phyloP scores from a whole-genome alignment of 257 asterid species.

The Gentiana straminea region DNA sequence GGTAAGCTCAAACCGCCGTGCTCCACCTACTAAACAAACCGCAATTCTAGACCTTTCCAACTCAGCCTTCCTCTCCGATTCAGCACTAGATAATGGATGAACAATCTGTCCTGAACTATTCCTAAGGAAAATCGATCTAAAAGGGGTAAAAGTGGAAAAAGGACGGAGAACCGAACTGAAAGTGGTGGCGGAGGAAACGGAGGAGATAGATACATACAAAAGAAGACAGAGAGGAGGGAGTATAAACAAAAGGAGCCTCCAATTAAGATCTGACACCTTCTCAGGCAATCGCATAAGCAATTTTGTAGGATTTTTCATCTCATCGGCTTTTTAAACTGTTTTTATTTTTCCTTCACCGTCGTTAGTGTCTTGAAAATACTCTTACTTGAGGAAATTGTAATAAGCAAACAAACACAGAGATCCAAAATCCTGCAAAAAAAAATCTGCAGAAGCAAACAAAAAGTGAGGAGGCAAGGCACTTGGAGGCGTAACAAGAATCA shows the following conservation, averaged over 20 bases:
- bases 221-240: conserved; percentile 43
- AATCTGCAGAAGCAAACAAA: no score
- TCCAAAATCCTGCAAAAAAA: no score
- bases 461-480: no score
- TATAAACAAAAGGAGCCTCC: conserved; percentile 37
- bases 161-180: not conserved
- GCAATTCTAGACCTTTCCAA: conserved; percentile 53
- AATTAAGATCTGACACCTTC: conserved; percentile 50
- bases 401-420: no score
- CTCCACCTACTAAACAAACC: conserved; percentile 96
- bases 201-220: conserved; percentile 35
- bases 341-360: no score
- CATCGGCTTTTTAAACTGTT: no score
- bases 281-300: conserved; percentile 2
- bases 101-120: not conserved
- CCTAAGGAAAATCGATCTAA: conserved; percentile 35
- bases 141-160: conserved; percentile 23
- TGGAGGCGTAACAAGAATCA: no score
- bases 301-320: conserved; percentile 9
- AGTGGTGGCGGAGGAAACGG: conserved; percentile 17
- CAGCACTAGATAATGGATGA: not conserved
- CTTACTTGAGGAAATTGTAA: no score
- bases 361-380: no score
- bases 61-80: not conserved
- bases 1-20: conserved; percentile 88